A percentile compares a stretch with the other conserved stretches of the same genome.
Evolutionary conservation across 257 asterid genomes (phyloP).

Genomic region (Lycium barbarum): DNA sequence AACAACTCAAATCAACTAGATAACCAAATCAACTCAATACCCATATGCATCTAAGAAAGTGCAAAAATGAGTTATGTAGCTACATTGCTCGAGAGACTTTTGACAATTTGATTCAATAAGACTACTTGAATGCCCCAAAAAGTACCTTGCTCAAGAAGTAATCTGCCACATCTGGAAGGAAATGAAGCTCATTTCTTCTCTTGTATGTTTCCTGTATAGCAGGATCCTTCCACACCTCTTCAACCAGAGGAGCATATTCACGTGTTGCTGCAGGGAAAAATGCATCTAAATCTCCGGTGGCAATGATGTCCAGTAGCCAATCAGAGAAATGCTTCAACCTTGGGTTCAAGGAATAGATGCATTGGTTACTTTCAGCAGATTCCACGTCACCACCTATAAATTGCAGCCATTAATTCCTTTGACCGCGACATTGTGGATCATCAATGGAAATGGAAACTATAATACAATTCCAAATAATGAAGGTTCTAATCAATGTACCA

Average conservation of each 20-base stretch:
- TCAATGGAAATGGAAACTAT: neutral
- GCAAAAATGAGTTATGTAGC: neutral
- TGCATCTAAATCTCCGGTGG: conserved; percentile 91
- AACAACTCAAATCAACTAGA: neutral
- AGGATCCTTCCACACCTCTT: conserved; percentile 41
- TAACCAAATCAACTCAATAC: neutral
- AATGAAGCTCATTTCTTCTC: conserved; percentile 83
- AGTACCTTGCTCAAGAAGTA: conserved; percentile 89
- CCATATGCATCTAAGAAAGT: neutral
- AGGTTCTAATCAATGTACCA: neutral
- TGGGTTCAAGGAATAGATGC: conserved; percentile 44
- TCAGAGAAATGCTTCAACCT: conserved; percentile 79
- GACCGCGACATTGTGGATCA: neutral
- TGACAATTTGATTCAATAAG: conserved; percentile 3
- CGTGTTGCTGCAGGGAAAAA: conserved; percentile 49
- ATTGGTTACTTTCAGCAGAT: conserved; percentile 43
- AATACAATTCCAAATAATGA: neutral
- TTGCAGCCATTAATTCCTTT: neutral
- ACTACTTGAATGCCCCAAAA: neutral
- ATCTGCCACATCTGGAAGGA: conserved; percentile 90
- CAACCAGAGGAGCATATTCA: conserved; percentile 25
- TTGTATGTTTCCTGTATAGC: conserved; percentile 82
- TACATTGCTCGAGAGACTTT: neutral
- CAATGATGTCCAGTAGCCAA: conserved; percentile 93
- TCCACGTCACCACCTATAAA: conserved; percentile 14